Conservation (phyloP, 1,284 basidiomycete species). For the Boletus semigastroideus region DNA sequence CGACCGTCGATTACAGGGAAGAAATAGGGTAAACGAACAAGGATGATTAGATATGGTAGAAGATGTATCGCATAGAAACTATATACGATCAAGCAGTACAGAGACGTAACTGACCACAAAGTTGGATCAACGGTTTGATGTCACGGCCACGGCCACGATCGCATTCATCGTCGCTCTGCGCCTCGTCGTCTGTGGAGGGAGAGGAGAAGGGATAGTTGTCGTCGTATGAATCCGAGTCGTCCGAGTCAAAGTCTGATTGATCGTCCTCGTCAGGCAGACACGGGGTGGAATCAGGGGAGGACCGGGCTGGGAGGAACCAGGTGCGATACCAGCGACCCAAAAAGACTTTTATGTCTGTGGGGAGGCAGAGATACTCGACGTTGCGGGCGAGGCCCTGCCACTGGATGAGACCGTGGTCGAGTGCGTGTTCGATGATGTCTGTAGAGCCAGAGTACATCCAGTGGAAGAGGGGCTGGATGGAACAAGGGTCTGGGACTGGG, state of each 20-base stretch:
- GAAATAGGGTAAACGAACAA: not conserved
- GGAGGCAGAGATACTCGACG: slow-evolving; percentile 74
- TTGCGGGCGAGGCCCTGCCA: slow-evolving; percentile 83
- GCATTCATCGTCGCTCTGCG: slow-evolving; percentile 17
- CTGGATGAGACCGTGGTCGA: slow-evolving; percentile 56
- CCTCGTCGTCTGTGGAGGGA: slow-evolving; percentile 19
- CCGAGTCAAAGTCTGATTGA: slow-evolving; percentile 26
- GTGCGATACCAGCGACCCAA: slow-evolving; percentile 63
- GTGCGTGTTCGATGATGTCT: slow-evolving; percentile 55
- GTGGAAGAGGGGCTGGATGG: slow-evolving; percentile 68
- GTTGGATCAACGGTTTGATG: slow-evolving; percentile 20
- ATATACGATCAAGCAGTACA: slow-evolving; percentile 9
- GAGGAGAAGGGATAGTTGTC: slow-evolving; percentile 24
- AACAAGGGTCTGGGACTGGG: slow-evolving; percentile 74
- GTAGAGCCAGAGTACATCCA: slow-evolving; percentile 78
- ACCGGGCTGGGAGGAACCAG: slow-evolving; percentile 45
- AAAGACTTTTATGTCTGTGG: slow-evolving; percentile 66
- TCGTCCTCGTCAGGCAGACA: slow-evolving; percentile 19
- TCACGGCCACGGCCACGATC: slow-evolving; percentile 26
- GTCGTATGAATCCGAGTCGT: not conserved
- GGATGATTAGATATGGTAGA: no score
- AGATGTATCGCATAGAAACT: not conserved
- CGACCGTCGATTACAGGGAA: slow-evolving; percentile 32
- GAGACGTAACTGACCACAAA: slow-evolving; percentile 20
- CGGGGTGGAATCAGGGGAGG: slow-evolving; percentile 8